A percentile compares a stretch with the other conserved stretches of the same genome.
Conservation (phyloP, 345 rosid genomes). For the Rhizophora apiculata region DNA sequence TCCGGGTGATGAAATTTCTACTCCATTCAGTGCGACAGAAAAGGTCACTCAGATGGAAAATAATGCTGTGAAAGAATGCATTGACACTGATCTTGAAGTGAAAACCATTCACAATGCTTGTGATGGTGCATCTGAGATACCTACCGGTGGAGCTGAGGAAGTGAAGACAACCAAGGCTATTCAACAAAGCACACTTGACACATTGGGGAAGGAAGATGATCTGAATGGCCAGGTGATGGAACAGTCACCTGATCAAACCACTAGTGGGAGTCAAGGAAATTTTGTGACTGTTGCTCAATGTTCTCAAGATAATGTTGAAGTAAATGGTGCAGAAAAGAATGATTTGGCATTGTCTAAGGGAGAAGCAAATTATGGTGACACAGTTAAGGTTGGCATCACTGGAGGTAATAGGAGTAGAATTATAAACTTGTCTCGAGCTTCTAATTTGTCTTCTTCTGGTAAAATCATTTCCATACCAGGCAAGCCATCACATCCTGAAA, state of each 20-base stretch:
- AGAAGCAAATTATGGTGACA: conserved; percentile 40
- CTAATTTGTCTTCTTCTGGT: conserved; percentile 42
- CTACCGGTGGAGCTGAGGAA: conserved; percentile 24
- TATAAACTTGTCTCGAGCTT: conserved; percentile 51
- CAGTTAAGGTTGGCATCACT: conserved; percentile 33
- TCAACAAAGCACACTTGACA: conserved; percentile 24
- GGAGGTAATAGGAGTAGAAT: conserved; percentile 57
- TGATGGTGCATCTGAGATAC: conserved; percentile 30
- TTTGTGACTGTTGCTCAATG: conserved; percentile 29
- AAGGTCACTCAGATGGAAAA: conserved; percentile 24
- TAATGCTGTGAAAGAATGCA: conserved; percentile 22
- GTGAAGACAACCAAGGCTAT: conserved; percentile 17
- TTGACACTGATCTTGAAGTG: conserved; percentile 21
- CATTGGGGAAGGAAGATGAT: conserved; percentile 29
- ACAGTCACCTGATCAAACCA: conserved; percentile 29
- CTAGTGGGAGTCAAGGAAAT: conserved; percentile 33
- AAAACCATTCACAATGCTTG: conserved; percentile 15
- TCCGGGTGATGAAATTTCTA: conserved; percentile 20
- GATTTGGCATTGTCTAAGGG: conserved; percentile 23
- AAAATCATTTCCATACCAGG: conserved; percentile 44
- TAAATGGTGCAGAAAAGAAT: not conserved
- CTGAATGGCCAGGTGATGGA: conserved; percentile 26
- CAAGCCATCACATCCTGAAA: conserved; percentile 39
- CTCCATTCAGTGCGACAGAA: conserved; percentile 29
- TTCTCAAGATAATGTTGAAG: conserved; percentile 28